Conservation (phyloP, 108 stramenopile genomes). For the Stephanodiscus triporus region DNA sequence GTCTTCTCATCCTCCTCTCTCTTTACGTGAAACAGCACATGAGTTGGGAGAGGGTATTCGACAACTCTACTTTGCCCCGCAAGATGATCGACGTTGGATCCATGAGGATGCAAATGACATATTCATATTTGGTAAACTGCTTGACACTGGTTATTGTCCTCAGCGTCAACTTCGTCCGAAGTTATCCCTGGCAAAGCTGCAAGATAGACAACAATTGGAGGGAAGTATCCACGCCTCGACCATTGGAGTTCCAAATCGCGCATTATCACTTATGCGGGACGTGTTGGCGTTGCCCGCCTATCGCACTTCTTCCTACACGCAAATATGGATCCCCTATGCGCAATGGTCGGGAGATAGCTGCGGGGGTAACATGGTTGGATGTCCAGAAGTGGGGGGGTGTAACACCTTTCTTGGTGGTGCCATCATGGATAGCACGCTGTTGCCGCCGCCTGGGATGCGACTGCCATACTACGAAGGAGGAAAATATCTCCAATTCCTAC, state of each 20-base stretch:
- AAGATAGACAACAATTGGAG: conserved; percentile 54
- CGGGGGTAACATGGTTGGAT: conserved; percentile 70
- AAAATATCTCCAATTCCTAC: conserved; percentile 74
- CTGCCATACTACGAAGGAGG: conserved; percentile 78
- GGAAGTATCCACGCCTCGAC: conserved; percentile 60
- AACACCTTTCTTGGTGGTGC: conserved; percentile 86
- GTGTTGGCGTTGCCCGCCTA: conserved; percentile 78
- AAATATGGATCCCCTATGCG: conserved; percentile 88
- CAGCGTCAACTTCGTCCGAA: conserved; percentile 20
- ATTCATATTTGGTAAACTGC: conserved; percentile 30
- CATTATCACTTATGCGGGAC: conserved; percentile 86
- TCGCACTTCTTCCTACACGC: conserved; percentile 80
- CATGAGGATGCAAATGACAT: conserved; percentile 57
- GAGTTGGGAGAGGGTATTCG: conserved; percentile 82
- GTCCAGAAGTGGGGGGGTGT: conserved; percentile 73
- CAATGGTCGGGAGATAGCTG: conserved; percentile 75
- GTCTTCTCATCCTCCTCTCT: conserved; percentile 13
- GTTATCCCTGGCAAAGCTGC: conserved; percentile 14
- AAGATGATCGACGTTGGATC: conserved; percentile 68
- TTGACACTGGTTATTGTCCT: neutral
- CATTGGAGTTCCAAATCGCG: conserved; percentile 81
- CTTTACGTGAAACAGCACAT: conserved; percentile 50
- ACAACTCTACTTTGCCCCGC: conserved; percentile 74
- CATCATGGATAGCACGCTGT: conserved; percentile 77
- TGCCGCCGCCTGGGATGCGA: conserved; percentile 75